A percentile compares a stretch with the other conserved stretches of the same genome.
Evolutionary conservation across 805 yeast species (phyloP).

Genomic region (Pichia rugopelliculosa): DNA sequence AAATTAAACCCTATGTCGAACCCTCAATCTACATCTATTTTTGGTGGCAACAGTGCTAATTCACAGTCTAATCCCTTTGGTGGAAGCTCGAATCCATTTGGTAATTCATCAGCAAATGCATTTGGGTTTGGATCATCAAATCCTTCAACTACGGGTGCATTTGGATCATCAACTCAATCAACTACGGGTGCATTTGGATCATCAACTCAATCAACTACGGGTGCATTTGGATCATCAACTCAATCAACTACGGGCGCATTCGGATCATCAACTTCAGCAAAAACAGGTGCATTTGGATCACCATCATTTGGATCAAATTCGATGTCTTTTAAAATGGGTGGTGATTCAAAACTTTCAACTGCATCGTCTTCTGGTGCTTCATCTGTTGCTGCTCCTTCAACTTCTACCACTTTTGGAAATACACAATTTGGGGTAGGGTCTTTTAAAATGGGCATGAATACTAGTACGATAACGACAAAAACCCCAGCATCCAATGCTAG

Average conservation of each 20-base stretch:
- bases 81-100: neutral
- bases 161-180: slow-evolving; percentile 15
- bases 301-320: slow-evolving; percentile 17
- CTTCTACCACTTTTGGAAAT: slow-evolving; percentile 1
- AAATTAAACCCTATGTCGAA: neutral
- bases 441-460: slow-evolving; percentile 2
- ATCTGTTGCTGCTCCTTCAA: neutral
- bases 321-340: neutral
- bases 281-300: neutral
- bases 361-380: slow-evolving; percentile 9
- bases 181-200: slow-evolving; percentile 15
- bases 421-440: slow-evolving; percentile 1
- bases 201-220: neutral
- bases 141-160: slow-evolving; percentile 7
- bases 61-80: neutral
- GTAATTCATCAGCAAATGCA: neutral
- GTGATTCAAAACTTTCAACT: slow-evolving; percentile 1
- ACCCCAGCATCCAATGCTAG: neutral
- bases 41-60: neutral
- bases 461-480: neutral
- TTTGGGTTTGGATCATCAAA: slow-evolving; percentile 10
- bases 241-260: neutral
- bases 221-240: slow-evolving; percentile 16
- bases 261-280: slow-evolving; percentile 14
- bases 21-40: neutral